Evolutionary conservation across 2,329 filamentous ascomycete species (phyloP).

Genomic region (Fusarium brevicatenulatum): DNA sequence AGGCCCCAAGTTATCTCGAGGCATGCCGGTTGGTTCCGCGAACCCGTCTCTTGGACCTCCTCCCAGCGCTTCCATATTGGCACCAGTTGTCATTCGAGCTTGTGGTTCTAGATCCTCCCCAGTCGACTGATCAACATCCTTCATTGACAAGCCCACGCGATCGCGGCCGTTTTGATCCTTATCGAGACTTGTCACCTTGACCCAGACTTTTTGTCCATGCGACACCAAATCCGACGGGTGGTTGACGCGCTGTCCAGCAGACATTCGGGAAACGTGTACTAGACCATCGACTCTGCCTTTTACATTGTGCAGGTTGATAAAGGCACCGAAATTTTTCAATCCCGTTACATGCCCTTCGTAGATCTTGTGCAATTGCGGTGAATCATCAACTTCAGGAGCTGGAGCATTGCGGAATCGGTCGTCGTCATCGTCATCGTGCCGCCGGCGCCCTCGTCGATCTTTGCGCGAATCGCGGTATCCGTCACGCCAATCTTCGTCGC

Average conservation of each 20-base stretch:
- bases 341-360: constrained; percentile 92
- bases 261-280: constrained; percentile 91
- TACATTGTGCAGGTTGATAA: constrained; percentile 90
- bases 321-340: constrained; percentile 94
- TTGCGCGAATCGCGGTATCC: constrained; percentile 47
- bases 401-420: constrained; percentile 73
- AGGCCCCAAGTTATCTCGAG: constrained; percentile 53
- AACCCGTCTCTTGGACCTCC: constrained; percentile 69
- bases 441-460: constrained; percentile 51
- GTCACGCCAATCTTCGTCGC: constrained; percentile 59
- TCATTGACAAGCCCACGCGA: constrained; percentile 92
- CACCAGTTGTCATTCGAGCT: constrained; percentile 82
- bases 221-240: constrained; percentile 90
- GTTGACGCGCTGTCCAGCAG: constrained; percentile 85
- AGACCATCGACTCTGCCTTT: constrained; percentile 90
- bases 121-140: constrained; percentile 91
- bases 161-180: constrained; percentile 56
- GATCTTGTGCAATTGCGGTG: constrained; percentile 83
- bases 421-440: constrained; percentile 54
- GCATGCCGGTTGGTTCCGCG: constrained; percentile 54
- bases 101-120: constrained; percentile 86
- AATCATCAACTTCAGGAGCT: constrained; percentile 80
- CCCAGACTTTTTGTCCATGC: constrained; percentile 84
- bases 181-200: constrained; percentile 91
- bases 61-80: constrained; percentile 86